Conservation (phyloP, 352 stramenopile genomes). For the Thraustotheca clavata region DNA sequence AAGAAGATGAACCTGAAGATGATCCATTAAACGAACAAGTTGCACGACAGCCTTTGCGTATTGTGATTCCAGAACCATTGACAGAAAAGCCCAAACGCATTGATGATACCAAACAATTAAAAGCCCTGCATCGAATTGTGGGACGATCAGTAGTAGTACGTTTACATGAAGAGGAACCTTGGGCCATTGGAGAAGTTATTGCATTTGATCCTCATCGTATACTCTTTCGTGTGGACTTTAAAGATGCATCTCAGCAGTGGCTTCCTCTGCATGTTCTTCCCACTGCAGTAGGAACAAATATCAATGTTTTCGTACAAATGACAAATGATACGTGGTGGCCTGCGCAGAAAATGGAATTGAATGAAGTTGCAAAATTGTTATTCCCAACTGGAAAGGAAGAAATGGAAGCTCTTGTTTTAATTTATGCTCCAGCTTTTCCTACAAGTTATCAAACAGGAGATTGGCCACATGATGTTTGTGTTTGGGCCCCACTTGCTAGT, state of each 20-base stretch:
- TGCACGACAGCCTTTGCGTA: background rate
- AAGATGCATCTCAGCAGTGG: slow-evolving; percentile 47
- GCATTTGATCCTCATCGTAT: slow-evolving; percentile 45
- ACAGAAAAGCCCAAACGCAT: background rate
- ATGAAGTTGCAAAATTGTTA: slow-evolving; percentile 43
- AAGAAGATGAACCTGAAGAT: background rate
- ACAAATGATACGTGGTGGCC: slow-evolving; percentile 66
- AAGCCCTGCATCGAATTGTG: slow-evolving; percentile 8
- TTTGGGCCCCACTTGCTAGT: slow-evolving; percentile 45
- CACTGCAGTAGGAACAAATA: slow-evolving; percentile 50
- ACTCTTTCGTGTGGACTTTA: slow-evolving; percentile 55
- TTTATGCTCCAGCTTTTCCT: slow-evolving; percentile 25
- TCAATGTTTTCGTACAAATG: slow-evolving; percentile 62
- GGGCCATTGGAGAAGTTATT: slow-evolving; percentile 58
- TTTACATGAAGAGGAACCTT: slow-evolving; percentile 45
- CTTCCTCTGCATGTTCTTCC: slow-evolving; percentile 67
- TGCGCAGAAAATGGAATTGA: slow-evolving; percentile 55
- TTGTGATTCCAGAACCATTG: slow-evolving; percentile 15
- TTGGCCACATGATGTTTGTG: slow-evolving; percentile 44
- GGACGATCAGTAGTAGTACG: slow-evolving; percentile 1
- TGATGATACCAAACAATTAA: background rate
- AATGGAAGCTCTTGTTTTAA: slow-evolving; percentile 40
- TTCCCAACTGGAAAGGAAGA: slow-evolving; percentile 32
- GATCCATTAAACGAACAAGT: background rate
- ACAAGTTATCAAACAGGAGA: slow-evolving; percentile 9